Base-by-base conservation (phyloP, 2,329 filamentous ascomycete genomes). In the Trichocomaceae sp. region DNA sequence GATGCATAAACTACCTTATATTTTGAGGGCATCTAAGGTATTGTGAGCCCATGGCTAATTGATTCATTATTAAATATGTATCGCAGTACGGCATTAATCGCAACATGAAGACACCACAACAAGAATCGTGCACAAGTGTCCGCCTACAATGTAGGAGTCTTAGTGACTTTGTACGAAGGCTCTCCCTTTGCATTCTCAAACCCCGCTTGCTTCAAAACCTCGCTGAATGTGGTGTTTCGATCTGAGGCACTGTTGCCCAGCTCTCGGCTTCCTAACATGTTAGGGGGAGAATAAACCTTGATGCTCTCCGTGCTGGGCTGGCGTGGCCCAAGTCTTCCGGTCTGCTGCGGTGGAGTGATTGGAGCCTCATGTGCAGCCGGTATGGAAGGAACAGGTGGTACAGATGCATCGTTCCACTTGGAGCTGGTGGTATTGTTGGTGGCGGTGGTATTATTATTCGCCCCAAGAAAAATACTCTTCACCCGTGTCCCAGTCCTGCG, bases 221-320 rank as follows among this genome's bases (percentile, higher is more conserved):
- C 66, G 8, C 65, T 64, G 39, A 74, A 72, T 19, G 45, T 17
- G 17, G 37, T 45, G 35, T 33, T 35, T 3, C 31, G 31, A 15
- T 35, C 31, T 15, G 10, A 1, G 31, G 9, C 12, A 15, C 13
- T 15, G 12, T 5, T 5, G 12, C 4, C 48, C 15, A 49, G 4
- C 23, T 7, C 23, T 26, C 3, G 23, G 23, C 7, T 52, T 4
- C 26, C 47, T 53, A 70, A 64, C 39, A 64, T 63, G 8, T 67
- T 67, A 4, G 68, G 70, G 1, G 75, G 75, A 15, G 73, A 74
- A 58, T 75, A 77, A 4, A 78, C 69, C 50, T 68, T 72, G 58
- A 77, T 77, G 58, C 70, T 77, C 59, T 77, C 75, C 12, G 66
- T 74, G 37, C 70, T 75, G 29, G 62, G 67, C 55, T 66, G 60